Conservation (phyloP, 768 basidiomycete species). For the Boletus speciosus region DNA sequence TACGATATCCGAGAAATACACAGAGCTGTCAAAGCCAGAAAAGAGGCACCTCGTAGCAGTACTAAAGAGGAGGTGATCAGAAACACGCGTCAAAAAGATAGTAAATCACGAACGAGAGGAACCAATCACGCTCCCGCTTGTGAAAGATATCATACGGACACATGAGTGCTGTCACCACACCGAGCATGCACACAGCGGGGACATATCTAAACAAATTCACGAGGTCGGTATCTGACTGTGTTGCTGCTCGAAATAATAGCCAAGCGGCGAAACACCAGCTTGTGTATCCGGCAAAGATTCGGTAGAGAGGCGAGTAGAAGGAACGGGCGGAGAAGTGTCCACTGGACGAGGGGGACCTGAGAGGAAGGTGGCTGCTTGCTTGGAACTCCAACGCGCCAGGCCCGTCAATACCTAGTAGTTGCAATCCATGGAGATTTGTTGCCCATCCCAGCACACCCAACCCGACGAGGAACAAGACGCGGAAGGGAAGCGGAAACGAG, state of each 20-base stretch:
- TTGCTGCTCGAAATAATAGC: slow-evolving; percentile 60
- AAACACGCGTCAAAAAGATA: neutral
- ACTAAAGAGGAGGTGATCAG: slow-evolving; percentile 38
- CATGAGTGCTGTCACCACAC: slow-evolving; percentile 53
- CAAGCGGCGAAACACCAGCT: slow-evolving; percentile 64
- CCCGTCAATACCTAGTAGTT: slow-evolving; percentile 70
- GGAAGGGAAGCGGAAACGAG: slow-evolving; percentile 86
- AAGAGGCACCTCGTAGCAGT: slow-evolving; percentile 71
- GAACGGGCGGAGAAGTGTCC: slow-evolving; percentile 29
- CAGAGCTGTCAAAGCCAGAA: slow-evolving; percentile 53
- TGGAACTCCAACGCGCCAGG: slow-evolving; percentile 64
- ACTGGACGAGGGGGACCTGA: slow-evolving; percentile 13
- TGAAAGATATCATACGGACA: slow-evolving; percentile 66
- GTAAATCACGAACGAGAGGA: slow-evolving; percentile 62
- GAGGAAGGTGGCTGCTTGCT: slow-evolving; percentile 14
- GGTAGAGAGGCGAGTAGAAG: slow-evolving; percentile 63
- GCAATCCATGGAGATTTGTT: slow-evolving; percentile 84
- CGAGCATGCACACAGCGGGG: slow-evolving; percentile 63
- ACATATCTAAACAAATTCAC: slow-evolving; percentile 79
- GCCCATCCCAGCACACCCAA: slow-evolving; percentile 89
- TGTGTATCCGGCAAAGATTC: slow-evolving; percentile 58
- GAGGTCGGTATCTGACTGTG: slow-evolving; percentile 50
- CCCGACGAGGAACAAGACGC: slow-evolving; percentile 76
- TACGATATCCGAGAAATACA: slow-evolving; percentile 89
- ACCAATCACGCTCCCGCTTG: slow-evolving; percentile 70